Conservation (phyloP, 768 basidiomycete genomes). For the Lactarius quietus region DNA sequence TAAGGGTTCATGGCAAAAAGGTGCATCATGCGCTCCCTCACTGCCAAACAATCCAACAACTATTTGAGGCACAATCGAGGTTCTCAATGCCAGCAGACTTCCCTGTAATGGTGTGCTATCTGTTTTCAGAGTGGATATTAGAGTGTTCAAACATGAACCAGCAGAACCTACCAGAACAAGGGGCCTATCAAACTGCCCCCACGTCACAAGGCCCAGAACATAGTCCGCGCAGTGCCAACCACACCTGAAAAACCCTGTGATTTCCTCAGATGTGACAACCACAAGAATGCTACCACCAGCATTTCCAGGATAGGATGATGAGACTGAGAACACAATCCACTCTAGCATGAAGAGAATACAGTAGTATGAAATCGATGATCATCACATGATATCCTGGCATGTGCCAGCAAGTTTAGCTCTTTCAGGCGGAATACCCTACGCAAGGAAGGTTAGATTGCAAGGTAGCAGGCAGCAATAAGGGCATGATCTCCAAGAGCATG, state of each 20-base stretch:
- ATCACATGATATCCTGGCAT: slow-evolving; percentile 48
- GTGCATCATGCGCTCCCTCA: slow-evolving; percentile 60
- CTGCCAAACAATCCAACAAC: slow-evolving; percentile 69
- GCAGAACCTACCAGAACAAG: neutral
- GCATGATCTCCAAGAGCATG: slow-evolving; percentile 61
- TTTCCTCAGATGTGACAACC: slow-evolving; percentile 54
- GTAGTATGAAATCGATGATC: slow-evolving; percentile 50
- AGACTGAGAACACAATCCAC: slow-evolving; percentile 48
- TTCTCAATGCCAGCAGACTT: slow-evolving; percentile 60
- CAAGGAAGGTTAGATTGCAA: slow-evolving; percentile 24
- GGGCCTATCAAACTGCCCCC: neutral
- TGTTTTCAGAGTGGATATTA: neutral
- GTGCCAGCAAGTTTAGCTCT: no score
- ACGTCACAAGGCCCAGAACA: slow-evolving; percentile 11
- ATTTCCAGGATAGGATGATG: no score
- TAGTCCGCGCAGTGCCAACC: slow-evolving; percentile 29
- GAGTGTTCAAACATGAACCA: neutral
- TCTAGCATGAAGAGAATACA: slow-evolving; percentile 30
- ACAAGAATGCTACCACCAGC: slow-evolving; percentile 48
- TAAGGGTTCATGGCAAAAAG: slow-evolving; percentile 75
- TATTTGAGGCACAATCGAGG: slow-evolving; percentile 52
- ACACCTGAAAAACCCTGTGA: slow-evolving; percentile 47
- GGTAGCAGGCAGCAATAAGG: slow-evolving; percentile 40
- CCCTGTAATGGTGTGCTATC: slow-evolving; percentile 44
- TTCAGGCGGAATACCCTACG: no score